A percentile compares a stretch with the other conserved stretches of the same genome.
These are phyloP conservation scores for Trametes punicea DNA, from an alignment of 768 basidiomycete genomes.

Conservation along the genomic window DNA sequence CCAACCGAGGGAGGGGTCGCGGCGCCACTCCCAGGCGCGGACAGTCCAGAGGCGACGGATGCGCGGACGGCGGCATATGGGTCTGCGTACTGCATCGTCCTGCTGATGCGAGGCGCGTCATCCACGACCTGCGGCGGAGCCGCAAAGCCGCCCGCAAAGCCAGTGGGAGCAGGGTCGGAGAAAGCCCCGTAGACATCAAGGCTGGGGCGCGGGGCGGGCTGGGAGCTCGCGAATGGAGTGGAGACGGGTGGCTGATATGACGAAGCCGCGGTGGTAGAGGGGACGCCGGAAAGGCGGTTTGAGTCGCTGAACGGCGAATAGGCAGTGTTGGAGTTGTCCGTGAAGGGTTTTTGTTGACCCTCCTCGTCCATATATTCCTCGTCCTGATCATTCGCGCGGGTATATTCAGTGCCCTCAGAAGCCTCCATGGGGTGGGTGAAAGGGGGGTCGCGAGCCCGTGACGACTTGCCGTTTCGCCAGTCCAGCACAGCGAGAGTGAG, in stretches of 20 bases:
- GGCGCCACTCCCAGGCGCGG: background rate
- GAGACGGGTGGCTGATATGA: conserved; percentile 28
- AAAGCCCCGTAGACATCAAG: conserved; percentile 91
- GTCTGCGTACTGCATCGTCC: conserved; percentile 91
- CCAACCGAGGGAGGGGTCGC: conserved; percentile 12
- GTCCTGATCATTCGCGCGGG: conserved; percentile 23
- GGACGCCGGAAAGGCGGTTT: conserved; percentile 44
- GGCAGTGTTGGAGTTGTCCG: conserved; percentile 26
- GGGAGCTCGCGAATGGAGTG: conserved; percentile 26
- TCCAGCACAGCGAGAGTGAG: conserved; percentile 63
- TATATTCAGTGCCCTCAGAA: conserved; percentile 22
- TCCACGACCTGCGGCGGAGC: conserved; percentile 29
- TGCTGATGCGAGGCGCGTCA: conserved; percentile 58
- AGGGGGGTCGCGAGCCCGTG: conserved; percentile 63
- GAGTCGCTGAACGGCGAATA: conserved; percentile 53
- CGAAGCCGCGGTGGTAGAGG: conserved; percentile 25
- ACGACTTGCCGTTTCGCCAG: conserved; percentile 69
- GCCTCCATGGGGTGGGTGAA: conserved; percentile 58
- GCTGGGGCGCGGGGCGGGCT: conserved; percentile 42
- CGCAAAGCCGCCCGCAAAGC: conserved; percentile 49
- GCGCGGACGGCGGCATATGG: conserved; percentile 83
- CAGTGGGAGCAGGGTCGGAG: conserved; percentile 80
- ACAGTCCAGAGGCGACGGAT: conserved; percentile 20
- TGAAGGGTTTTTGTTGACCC: conserved; percentile 42
- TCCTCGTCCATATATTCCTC: conserved; percentile 55